Conservation (phyloP, 805 yeast species). For the Yarrowia sp. region DNA sequence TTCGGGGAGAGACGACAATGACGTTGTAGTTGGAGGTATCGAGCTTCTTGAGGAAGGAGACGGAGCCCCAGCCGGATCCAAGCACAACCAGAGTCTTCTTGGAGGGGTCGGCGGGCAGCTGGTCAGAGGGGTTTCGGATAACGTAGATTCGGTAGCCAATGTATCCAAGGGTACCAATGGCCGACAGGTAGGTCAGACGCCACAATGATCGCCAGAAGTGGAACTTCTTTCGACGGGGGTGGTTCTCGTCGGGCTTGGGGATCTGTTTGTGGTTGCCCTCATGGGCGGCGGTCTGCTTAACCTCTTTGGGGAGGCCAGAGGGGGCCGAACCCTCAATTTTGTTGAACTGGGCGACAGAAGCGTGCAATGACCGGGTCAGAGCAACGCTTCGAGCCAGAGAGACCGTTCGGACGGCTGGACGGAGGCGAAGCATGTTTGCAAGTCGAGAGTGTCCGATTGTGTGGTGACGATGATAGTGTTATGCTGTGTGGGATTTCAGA, state of each 20-base stretch:
- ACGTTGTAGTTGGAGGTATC: conserved; percentile 88
- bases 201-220: conserved; percentile 44
- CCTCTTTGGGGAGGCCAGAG: conserved; percentile 14
- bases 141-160: conserved; percentile 52
- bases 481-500: not conserved
- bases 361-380: conserved; percentile 10
- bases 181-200: conserved; percentile 51
- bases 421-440: conserved; percentile 18
- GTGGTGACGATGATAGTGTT: not conserved
- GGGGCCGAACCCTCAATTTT: conserved; percentile 1
- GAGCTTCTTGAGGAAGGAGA: conserved; percentile 75
- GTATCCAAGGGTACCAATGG: conserved; percentile 54
- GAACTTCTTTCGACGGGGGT: conserved; percentile 29
- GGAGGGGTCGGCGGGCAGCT: conserved; percentile 50
- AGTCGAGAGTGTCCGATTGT: not conserved
- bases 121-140: conserved; percentile 40
- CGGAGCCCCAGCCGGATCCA: conserved; percentile 92
- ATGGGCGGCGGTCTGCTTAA: conserved; percentile 17
- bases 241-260: conserved; percentile 13
- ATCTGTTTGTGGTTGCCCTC: conserved; percentile 1
- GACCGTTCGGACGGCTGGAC: conserved; percentile 23
- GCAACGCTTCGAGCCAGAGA: conserved; percentile 9
- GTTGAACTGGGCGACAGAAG: not conserved
- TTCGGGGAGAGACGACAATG: conserved; percentile 87
- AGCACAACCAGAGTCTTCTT: conserved; percentile 70